Evolutionary conservation across 805 yeast species (phyloP), one percentile per base, ranked within the genome.

Genomic region (Candida verbasci): DNA sequence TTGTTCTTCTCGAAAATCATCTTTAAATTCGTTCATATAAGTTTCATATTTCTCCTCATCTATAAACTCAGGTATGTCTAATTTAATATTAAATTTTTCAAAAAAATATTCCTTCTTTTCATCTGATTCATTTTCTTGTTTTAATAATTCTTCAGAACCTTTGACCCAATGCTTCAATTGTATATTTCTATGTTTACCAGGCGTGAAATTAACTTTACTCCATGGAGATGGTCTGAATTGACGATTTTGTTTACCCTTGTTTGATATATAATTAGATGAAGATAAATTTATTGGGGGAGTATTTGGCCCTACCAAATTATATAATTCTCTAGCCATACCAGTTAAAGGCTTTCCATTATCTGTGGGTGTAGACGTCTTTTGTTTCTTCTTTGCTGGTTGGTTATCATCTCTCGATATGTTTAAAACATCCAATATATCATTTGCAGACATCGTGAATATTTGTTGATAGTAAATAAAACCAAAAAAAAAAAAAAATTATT

Each of bases 241-340:
- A 35, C 86, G 68, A n/a, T n/a, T n/a, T n/a, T n/a, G n/a, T 46
- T 78, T 73, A 41, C 80, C 86, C 44, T 81, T 82, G 52, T 80
- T 80, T 44, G 77, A 71, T 17, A 24, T 17, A 14, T 29, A 27
- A 72, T 73, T 6, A 74, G 39, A 44, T 26, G 47, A 39, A 3
- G 52, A 33, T n/a, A 68, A 38, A 39, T 44, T 58, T n/a, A 66
- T 76, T 0, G 97, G 89, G 1, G 98, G 96, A 2, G 95, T 79
- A 56, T 87, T 87, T 26, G 93, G 89, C 4, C 99, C 98, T 27
- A 93, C 66, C 36, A 94, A 70, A 45, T 83, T 84, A 58, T 83
- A 89, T 37, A 93, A 66, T 56, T 93, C 98, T 47, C 97, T 74
- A 44, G 86, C 89, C 77, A 91, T 83, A 17, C 95, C 95, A 2